phyloP scores from a whole-genome alignment of 805 yeast genomes.

The Kuraishia capsulata region DNA sequence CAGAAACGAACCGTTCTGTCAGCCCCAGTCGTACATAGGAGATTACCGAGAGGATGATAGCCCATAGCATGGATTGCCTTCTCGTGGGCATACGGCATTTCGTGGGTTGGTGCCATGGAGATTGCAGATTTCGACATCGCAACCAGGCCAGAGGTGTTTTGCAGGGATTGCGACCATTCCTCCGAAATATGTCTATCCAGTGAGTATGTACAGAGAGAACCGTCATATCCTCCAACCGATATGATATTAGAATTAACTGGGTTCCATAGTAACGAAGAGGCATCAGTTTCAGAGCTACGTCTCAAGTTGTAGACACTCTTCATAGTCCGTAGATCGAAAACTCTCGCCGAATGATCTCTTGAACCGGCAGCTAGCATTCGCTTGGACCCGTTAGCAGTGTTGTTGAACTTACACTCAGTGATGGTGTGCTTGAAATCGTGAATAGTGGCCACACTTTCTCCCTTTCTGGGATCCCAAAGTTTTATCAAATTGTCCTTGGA shows the following conservation, averaged over 20 bases:
- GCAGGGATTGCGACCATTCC: conserved; percentile 5
- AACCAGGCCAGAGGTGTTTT: not conserved
- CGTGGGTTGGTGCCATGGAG: conserved; percentile 33
- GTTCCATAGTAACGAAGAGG: conserved; percentile 86
- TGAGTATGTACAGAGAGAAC: conserved; percentile 70
- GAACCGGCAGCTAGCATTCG: conserved; percentile 77
- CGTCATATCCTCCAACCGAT: conserved; percentile 85
- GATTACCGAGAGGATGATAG: conserved; percentile 91
- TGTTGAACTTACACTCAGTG: conserved; percentile 75
- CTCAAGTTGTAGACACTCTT: conserved; percentile 55
- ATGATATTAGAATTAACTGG: conserved; percentile 76
- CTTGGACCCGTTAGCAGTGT: conserved; percentile 54
- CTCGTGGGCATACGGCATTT: conserved; percentile 89
- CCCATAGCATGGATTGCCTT: conserved; percentile 84
- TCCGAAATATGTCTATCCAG: conserved; percentile 43
- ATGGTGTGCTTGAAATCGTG: conserved; percentile 94
- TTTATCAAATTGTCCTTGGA: conserved; percentile 92
- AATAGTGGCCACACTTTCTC: conserved; percentile 65
- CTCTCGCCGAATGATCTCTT: conserved; percentile 78
- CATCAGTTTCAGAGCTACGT: conserved; percentile 75
- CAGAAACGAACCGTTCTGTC: conserved; percentile 91
- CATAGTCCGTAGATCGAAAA: conserved; percentile 85
- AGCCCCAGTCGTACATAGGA: conserved; percentile 85
- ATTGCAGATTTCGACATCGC: not conserved
- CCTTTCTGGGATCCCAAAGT: conserved; percentile 92